Evolutionary conservation across 2,329 filamentous ascomycete genomes (phyloP).

Genomic region (Exophiala lecanii-corni): DNA sequence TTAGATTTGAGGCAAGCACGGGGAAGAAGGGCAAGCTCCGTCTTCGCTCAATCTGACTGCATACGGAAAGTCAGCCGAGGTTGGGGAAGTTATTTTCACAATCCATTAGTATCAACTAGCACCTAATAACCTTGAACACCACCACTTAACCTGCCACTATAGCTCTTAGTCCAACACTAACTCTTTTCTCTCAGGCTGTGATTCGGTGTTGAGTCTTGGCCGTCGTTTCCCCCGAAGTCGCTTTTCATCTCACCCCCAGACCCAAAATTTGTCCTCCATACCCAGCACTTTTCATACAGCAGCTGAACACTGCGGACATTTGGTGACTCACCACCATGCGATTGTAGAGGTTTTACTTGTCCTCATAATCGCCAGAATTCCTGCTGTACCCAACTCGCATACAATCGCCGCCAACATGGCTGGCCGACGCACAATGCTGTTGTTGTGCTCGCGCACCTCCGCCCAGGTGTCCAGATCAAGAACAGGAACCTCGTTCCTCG

Average conservation of each 20-base stretch:
- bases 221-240: not conserved
- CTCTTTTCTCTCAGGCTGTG: too few relatives aligned
- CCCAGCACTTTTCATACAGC: not conserved
- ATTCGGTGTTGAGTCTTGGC: not conserved
- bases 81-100: too few relatives aligned
- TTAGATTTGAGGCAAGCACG: too few relatives aligned
- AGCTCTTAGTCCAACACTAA: too few relatives aligned
- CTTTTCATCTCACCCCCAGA: not conserved
- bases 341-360: not conserved
- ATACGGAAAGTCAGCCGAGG: too few relatives aligned
- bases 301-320: too few relatives aligned
- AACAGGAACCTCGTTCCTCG: slow-evolving; percentile 17
- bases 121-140: too few relatives aligned
- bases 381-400: not conserved
- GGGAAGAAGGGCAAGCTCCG: too few relatives aligned
- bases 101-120: too few relatives aligned
- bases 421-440: slow-evolving; percentile 36
- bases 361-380: not conserved
- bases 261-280: not conserved
- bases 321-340: slow-evolving; percentile 3
- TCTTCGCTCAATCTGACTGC: too few relatives aligned
- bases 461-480: slow-evolving; percentile 8
- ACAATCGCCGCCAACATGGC: slow-evolving; percentile 35
- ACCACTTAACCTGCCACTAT: too few relatives aligned
- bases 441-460: slow-evolving; percentile 30